Base-by-base conservation (phyloP, 2,329 filamentous ascomycete species). In the Calonectria ilicicola region DNA sequence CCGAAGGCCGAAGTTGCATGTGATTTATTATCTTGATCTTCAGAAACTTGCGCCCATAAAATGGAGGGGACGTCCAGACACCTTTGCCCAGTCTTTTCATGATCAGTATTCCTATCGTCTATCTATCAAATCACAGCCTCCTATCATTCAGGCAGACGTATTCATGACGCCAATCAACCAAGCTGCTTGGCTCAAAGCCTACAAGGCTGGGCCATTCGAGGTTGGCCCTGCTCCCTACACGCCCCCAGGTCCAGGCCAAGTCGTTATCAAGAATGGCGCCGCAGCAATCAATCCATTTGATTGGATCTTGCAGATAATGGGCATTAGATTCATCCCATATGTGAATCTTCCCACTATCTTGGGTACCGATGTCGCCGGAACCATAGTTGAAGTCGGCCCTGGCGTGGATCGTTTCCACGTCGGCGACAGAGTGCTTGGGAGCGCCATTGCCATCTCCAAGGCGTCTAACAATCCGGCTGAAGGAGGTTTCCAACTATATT, bases 351-450 rank as follows among this genome's bases (percentile, higher is more conserved):
- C 84, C 4, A 71, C 72, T 21, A 77, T 85, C 46, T 74, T 40
- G 79, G 82, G 77, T 10, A 74, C 72, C 32, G 82, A 78, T 72
- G 78, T 74, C 63, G 77, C 83, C 32, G 82, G 83, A 19, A 77
- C 76, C n/a, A 77, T 84, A 5, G 73, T 77, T 15, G 76, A 80
- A 47, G 72, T 83, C 38, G 81, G 82, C 15, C 29, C 72, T 2
- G 70, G 68, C 35, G 70, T 73, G 9, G 65, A 70, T 3, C 72
- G 70, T 3, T 76, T 71, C 62, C 68, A 65, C 40, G 35, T 58
- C 6, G 72, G 74, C 49, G 72, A 76, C 67, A 14, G 60, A 29
- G 60, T 64, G 19, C 32, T 7, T n/a, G 60, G 60, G 26, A 64
- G 19, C 42, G 47, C 46, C 21, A 21, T 17, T 21, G 26, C 21